These are phyloP conservation scores for Dendrobium huoshanense DNA, from an alignment of 106 monocot species.

Conservation along the genomic window DNA sequence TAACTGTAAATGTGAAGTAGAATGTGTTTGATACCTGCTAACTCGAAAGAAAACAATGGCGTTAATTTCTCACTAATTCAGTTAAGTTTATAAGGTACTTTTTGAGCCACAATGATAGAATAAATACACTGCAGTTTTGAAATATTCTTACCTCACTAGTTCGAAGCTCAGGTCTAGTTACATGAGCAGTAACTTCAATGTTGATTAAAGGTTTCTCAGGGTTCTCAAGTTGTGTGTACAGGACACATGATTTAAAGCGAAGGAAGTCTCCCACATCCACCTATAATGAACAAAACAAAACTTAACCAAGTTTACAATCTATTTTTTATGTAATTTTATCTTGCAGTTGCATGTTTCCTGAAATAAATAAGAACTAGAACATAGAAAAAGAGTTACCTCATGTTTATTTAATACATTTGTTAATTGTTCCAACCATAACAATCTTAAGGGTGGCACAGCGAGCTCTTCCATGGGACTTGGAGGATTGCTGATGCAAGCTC, in stretches of 20 bases:
- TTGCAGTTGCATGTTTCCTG: neutral
- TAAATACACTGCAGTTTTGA: neutral
- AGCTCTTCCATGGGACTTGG: no score
- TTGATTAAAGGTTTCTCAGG: conserved; percentile 77
- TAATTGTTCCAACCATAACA: no score
- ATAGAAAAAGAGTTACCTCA: neutral
- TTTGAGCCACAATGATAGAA: neutral
- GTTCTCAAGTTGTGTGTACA: conserved; percentile 84
- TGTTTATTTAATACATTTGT: no score
- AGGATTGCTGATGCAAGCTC: no score
- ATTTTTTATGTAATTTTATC: neutral
- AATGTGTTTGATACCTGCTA: conserved; percentile 91
- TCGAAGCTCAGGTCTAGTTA: conserved; percentile 88
- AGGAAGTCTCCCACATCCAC: conserved; percentile 98
- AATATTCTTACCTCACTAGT: conserved; percentile 60
- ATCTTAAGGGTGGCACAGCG: no score
- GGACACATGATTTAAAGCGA: conserved; percentile 89
- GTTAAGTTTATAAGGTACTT: neutral
- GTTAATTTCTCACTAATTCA: neutral
- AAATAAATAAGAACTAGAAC: neutral
- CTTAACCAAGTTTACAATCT: neutral
- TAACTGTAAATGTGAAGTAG: conserved; percentile 90
- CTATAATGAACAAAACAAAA: conserved; percentile 15
- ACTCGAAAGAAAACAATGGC: neutral
- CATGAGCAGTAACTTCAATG: conserved; percentile 94